Evolutionary conservation across 139 green algal species (phyloP).

Genomic region (Micromonas commoda): DNA sequence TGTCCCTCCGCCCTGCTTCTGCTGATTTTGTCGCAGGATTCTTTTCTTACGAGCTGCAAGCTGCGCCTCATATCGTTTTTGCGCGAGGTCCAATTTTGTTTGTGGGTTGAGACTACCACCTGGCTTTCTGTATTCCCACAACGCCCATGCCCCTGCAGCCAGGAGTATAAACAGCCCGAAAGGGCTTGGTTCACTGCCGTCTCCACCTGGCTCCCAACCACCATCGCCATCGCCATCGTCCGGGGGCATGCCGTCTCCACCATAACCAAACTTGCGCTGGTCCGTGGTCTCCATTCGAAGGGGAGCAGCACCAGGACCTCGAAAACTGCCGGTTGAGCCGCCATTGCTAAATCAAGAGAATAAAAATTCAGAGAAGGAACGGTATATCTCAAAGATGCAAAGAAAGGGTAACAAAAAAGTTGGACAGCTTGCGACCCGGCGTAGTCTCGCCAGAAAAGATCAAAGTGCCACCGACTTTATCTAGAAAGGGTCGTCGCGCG

Average conservation of each 20-base stretch:
- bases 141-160: slow-evolving; percentile 12
- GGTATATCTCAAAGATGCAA: not conserved
- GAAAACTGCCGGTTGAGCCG: not conserved
- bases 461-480: too few species aligned
- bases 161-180: slow-evolving; percentile 9
- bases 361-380: not conserved
- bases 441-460: too few species aligned
- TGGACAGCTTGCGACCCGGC: not conserved
- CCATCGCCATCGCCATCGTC: slow-evolving; percentile 12
- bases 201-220: slow-evolving; percentile 11
- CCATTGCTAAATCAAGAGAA: not conserved
- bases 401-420: not conserved
- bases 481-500: too few species aligned
- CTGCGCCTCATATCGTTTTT: too few species aligned
- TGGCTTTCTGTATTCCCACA: slow-evolving; percentile 22
- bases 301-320: slow-evolving; percentile 11
- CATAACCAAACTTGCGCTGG: slow-evolving; percentile 15
- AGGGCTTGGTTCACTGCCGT: not conserved
- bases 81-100: slow-evolving; percentile 13
- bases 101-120: slow-evolving; percentile 15
- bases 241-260: not conserved
- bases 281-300: slow-evolving; percentile 20
- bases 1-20: too few species aligned
- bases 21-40: too few species aligned
- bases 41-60: too few species aligned